phyloP scores from a whole-genome alignment of 2,329 filamentous ascomycete species.

The Hypomyces perniciosus region DNA sequence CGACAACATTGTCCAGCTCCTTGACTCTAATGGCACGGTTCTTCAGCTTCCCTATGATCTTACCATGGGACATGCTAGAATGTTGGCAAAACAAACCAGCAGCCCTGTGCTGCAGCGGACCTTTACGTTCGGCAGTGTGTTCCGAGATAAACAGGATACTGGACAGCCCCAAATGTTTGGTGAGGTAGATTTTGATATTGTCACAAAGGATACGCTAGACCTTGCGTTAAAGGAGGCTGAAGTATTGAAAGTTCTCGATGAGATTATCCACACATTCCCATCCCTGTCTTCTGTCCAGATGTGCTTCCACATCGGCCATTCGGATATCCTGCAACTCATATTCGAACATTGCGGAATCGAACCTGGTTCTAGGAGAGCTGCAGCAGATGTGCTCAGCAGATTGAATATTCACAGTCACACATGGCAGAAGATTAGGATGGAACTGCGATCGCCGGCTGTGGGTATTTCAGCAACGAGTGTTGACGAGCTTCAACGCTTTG shows the following conservation, averaged over 20 bases:
- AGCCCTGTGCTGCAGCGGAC: constrained; percentile 63
- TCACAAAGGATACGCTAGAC: constrained; percentile 76
- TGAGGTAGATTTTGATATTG: constrained; percentile 93
- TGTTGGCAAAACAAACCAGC: constrained; percentile 65
- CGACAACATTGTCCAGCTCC: constrained; percentile 66
- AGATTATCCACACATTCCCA: constrained; percentile 77
- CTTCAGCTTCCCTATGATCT: constrained; percentile 93
- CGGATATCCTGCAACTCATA: constrained; percentile 77
- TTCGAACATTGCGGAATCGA: constrained; percentile 85
- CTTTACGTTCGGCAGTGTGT: constrained; percentile 84
- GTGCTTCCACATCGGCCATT: constrained; percentile 88
- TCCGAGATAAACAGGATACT: constrained; percentile 69
- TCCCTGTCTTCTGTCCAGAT: constrained; percentile 64
- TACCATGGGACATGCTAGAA: constrained; percentile 80
- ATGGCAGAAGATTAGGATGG: constrained; percentile 76
- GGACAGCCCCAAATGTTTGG: constrained; percentile 77
- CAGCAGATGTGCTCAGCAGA: constrained; percentile 80
- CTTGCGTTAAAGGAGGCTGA: constrained; percentile 88
- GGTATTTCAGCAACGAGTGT: constrained; percentile 84
- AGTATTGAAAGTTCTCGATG: constrained; percentile 88
- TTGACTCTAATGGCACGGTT: constrained; percentile 80
- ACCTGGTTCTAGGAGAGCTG: constrained; percentile 57
- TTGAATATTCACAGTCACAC: constrained; percentile 75
- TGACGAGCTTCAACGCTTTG: constrained; percentile 83
- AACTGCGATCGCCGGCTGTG: constrained; percentile 73